These are phyloP conservation scores for Astraeus odoratus DNA, from an alignment of 768 basidiomycete species.

Conservation along the genomic window DNA sequence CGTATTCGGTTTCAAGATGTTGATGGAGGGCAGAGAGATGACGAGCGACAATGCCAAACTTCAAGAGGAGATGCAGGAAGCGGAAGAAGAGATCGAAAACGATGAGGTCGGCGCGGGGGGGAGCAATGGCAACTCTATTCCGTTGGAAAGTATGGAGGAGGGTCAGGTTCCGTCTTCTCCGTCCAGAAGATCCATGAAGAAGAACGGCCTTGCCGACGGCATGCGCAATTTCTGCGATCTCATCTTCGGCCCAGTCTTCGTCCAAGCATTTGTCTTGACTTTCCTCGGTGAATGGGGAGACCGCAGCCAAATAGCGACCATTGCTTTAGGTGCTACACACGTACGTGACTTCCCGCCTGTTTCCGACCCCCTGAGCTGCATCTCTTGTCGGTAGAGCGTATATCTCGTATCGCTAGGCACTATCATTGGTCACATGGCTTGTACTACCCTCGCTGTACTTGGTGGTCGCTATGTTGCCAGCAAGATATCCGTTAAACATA, in stretches of 20 bases:
- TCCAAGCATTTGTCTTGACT: slow-evolving; percentile 90
- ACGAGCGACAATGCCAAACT: slow-evolving; percentile 72
- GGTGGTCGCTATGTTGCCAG: slow-evolving; percentile 90
- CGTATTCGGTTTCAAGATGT: slow-evolving; percentile 86
- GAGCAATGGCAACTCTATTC: slow-evolving; percentile 40
- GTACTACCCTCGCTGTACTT: slow-evolving; percentile 87
- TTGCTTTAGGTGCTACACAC: slow-evolving; percentile 91
- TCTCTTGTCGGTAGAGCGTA: slow-evolving; percentile 57
- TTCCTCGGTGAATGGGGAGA: slow-evolving; percentile 99
- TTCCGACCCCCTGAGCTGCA: neutral
- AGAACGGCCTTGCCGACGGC: slow-evolving; percentile 44
- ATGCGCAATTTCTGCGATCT: slow-evolving; percentile 77
- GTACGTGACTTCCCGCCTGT: slow-evolving; percentile 38
- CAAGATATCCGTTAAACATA: slow-evolving; percentile 89
- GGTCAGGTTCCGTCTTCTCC: slow-evolving; percentile 33
- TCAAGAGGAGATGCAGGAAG: slow-evolving; percentile 90
- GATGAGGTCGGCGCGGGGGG: slow-evolving; percentile 54
- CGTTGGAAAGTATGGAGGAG: slow-evolving; percentile 72
- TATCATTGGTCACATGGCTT: slow-evolving; percentile 78
- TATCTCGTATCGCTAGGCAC: slow-evolving; percentile 89
- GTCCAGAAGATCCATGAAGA: slow-evolving; percentile 11
- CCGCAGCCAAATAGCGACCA: slow-evolving; percentile 94
- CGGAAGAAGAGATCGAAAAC: slow-evolving; percentile 90
- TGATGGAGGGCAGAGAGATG: slow-evolving; percentile 81
- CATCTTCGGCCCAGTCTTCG: slow-evolving; percentile 87